Evolutionary conservation across 345 rosid genomes (phyloP).

Genomic region (Eucalyptus camaldulensis): DNA sequence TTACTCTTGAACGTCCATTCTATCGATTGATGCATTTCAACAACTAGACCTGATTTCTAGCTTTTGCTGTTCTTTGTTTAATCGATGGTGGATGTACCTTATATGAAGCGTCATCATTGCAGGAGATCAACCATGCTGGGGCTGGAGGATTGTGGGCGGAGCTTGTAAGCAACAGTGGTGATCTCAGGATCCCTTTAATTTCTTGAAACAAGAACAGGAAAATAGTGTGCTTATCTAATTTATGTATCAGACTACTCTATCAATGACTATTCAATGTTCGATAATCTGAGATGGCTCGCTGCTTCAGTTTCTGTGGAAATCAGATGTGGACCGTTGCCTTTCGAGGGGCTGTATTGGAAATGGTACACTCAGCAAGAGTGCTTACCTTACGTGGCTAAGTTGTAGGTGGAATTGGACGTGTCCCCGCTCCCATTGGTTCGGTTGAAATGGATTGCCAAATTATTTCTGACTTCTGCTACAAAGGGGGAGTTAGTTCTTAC

Average conservation of each 20-base stretch:
- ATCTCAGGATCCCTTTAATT: neutral
- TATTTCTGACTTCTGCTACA: neutral
- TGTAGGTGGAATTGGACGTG: neutral
- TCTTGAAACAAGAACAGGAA: neutral
- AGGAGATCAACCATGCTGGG: constrained; percentile 99
- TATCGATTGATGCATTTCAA: neutral
- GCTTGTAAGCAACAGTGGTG: constrained; percentile 90
- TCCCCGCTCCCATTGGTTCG: neutral
- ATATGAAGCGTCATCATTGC: constrained; percentile 1
- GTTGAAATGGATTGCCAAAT: neutral
- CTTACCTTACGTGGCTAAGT: neutral
- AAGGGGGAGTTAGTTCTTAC: neutral
- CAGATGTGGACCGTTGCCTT: neutral
- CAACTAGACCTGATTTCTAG: neutral
- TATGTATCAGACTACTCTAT: neutral
- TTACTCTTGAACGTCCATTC: neutral
- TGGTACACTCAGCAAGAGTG: neutral
- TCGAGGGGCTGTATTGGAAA: neutral
- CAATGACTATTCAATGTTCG: neutral
- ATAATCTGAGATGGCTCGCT: neutral
- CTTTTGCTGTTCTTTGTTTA: neutral
- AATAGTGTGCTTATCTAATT: neutral
- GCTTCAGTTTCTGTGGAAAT: neutral
- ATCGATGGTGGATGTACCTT: neutral
- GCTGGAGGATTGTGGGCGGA: constrained; percentile 97